phyloP scores from a whole-genome alignment of 208 protist species.

The Leptomonas pyrrhocoris region DNA sequence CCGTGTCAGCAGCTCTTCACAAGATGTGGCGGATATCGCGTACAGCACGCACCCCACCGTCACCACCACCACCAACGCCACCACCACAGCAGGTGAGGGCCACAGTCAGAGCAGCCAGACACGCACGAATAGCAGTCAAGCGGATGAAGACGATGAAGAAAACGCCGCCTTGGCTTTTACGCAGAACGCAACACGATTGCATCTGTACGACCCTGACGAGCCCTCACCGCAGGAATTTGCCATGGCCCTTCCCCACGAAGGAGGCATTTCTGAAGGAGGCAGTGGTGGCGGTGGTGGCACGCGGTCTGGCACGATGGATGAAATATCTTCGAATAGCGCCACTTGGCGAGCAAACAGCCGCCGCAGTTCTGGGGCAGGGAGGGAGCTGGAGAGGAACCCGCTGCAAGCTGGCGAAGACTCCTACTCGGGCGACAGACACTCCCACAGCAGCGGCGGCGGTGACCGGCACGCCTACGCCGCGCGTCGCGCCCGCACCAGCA shows the following conservation, averaged over 20 bases:
- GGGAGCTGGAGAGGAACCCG: neutral
- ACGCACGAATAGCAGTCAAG: neutral
- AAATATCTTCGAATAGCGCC: neutral
- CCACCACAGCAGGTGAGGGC: slow-evolving; percentile 5
- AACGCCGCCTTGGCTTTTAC: slow-evolving; percentile 1
- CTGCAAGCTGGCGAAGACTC: neutral
- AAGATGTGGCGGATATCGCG: neutral
- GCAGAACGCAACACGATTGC: slow-evolving; percentile 1
- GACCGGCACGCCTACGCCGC: neutral
- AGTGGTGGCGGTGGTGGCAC: neutral
- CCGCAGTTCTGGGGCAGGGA: neutral
- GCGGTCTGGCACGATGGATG: slow-evolving; percentile 1
- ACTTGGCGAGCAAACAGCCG: neutral
- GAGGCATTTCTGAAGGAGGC: neutral
- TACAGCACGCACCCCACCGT: slow-evolving; percentile 12
- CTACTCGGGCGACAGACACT: neutral
- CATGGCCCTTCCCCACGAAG: neutral
- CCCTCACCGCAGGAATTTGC: neutral
- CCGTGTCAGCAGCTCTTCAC: neutral
- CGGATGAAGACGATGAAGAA: slow-evolving; percentile 5
- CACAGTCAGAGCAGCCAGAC: slow-evolving; percentile 1
- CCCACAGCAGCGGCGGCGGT: neutral
- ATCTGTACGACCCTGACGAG: slow-evolving; percentile 6
- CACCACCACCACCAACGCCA: no score
- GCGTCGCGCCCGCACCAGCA: slow-evolving; percentile 7